These are phyloP conservation scores for Flaveria sonorensis DNA, from an alignment of 129 eudicot genomes.

Conservation along the genomic window DNA sequence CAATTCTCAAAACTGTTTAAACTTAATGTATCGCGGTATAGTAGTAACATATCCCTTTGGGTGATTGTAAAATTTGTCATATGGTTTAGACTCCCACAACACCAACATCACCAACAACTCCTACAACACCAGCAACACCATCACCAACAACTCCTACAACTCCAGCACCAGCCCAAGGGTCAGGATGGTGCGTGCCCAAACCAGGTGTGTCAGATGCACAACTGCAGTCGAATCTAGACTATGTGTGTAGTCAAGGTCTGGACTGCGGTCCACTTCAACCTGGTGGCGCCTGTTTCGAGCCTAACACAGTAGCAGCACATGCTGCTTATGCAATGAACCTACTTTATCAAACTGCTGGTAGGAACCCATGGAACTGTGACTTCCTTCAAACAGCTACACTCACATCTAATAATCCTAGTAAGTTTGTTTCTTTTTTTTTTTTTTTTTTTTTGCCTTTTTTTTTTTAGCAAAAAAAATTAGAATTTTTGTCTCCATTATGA, in stretches of 20 bases:
- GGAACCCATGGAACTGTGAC: conserved; percentile 78
- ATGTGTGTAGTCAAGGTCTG: conserved; percentile 67
- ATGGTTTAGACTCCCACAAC: conserved; percentile 44
- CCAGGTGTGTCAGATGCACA: conserved; percentile 61
- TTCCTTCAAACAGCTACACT: conserved; percentile 67
- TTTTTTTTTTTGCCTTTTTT: too few relatives aligned
- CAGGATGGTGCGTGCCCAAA: conserved; percentile 83
- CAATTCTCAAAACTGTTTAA: background rate
- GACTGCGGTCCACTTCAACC: conserved; percentile 83
- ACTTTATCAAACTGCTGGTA: conserved; percentile 68
- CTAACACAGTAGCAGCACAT: conserved; percentile 59
- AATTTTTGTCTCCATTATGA: too few relatives aligned
- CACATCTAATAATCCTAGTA: conserved; percentile 73
- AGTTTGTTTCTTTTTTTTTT: too few relatives aligned
- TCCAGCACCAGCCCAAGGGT: conserved; percentile 52
- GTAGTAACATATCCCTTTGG: conserved; percentile 18
- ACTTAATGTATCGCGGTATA: background rate
- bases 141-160: conserved; percentile 44
- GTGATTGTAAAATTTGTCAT: conserved; percentile 2
- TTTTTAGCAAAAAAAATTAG: too few relatives aligned
- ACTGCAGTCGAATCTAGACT: conserved; percentile 72
- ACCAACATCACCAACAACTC: conserved; percentile 30
- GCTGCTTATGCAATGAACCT: conserved; percentile 87
- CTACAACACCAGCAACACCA: conserved; percentile 25
- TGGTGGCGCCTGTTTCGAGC: conserved; percentile 82